phyloP scores from a whole-genome alignment of 108 stramenopile genomes.

The Chaetoceros muelleri region DNA sequence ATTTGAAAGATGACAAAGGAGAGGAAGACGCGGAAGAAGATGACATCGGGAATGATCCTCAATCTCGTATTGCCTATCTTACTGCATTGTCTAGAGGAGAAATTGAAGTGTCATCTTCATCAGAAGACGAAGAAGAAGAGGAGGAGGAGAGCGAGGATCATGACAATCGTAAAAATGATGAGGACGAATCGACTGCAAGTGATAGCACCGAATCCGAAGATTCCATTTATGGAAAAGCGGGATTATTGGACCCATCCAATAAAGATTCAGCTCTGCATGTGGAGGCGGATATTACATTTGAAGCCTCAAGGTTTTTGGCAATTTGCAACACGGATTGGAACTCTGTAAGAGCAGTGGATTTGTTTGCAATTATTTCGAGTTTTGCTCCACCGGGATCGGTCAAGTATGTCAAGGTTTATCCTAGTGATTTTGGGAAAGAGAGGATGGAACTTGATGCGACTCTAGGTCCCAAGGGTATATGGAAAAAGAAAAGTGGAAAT shows the following conservation, averaged over 20 bases:
- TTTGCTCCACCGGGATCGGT: slow-evolving; percentile 75
- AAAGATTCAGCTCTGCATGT: slow-evolving; percentile 20
- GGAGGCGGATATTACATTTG: slow-evolving; percentile 41
- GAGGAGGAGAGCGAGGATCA: slow-evolving; percentile 18
- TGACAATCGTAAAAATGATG: slow-evolving; percentile 31
- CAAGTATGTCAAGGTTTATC: slow-evolving; percentile 69
- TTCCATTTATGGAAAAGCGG: slow-evolving; percentile 45
- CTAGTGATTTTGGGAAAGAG: slow-evolving; percentile 81
- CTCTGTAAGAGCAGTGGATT: slow-evolving; percentile 79
- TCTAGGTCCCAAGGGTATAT: slow-evolving; percentile 65
- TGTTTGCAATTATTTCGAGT: slow-evolving; percentile 77
- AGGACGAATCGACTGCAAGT: slow-evolving; percentile 26
- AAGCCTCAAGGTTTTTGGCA: slow-evolving; percentile 58
- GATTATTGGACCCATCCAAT: slow-evolving; percentile 58
- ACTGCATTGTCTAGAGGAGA: slow-evolving; percentile 90
- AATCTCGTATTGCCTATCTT: slow-evolving; percentile 85
- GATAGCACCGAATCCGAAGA: slow-evolving; percentile 28
- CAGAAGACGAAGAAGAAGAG: slow-evolving; percentile 23
- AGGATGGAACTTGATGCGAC: slow-evolving; percentile 78
- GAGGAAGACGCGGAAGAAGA: slow-evolving; percentile 25
- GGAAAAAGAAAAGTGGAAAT: slow-evolving; percentile 39
- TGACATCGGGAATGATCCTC: slow-evolving; percentile 42
- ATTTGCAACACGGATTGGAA: slow-evolving; percentile 89
- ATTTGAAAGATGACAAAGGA: slow-evolving; percentile 4
- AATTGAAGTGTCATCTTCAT: slow-evolving; percentile 55